phyloP scores from a whole-genome alignment of 768 basidiomycete genomes.

The Leucosporidium yakuticum region DNA sequence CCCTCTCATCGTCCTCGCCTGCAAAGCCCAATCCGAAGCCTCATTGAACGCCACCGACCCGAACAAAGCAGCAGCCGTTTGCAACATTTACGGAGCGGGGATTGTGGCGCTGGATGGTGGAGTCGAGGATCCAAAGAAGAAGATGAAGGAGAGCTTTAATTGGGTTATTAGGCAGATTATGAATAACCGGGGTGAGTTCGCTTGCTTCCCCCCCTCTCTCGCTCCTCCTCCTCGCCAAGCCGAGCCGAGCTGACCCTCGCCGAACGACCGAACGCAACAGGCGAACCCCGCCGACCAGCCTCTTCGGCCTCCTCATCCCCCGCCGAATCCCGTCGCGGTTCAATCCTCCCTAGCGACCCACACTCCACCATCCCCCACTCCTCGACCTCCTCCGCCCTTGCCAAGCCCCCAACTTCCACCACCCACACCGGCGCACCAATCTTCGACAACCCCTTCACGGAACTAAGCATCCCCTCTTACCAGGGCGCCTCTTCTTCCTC shows the following conservation, averaged over 20 bases:
- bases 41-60: slow-evolving; percentile 39
- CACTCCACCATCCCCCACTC: not conserved
- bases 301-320: not conserved
- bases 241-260: too few species aligned
- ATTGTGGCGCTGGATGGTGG: slow-evolving; percentile 43
- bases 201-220: too few species aligned
- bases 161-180: slow-evolving; percentile 65
- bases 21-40: slow-evolving; percentile 69
- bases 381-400: not conserved
- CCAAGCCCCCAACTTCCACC: too few species aligned
- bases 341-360: not conserved
- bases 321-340: not conserved
- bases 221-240: too few species aligned
- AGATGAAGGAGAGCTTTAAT: slow-evolving; percentile 67
- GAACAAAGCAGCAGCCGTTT: slow-evolving; percentile 22
- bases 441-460: slow-evolving; percentile 6
- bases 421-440: too few species aligned
- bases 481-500: too few species aligned
- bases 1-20: slow-evolving; percentile 65
- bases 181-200: slow-evolving; percentile 45
- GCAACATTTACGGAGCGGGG: slow-evolving; percentile 37
- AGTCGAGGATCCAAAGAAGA: slow-evolving; percentile 56
- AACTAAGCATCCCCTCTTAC: too few species aligned
- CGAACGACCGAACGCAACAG: not conserved
- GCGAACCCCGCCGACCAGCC: not conserved